phyloP scores from a whole-genome alignment of 2,329 filamentous ascomycete genomes.

The Xylaria sp. region DNA sequence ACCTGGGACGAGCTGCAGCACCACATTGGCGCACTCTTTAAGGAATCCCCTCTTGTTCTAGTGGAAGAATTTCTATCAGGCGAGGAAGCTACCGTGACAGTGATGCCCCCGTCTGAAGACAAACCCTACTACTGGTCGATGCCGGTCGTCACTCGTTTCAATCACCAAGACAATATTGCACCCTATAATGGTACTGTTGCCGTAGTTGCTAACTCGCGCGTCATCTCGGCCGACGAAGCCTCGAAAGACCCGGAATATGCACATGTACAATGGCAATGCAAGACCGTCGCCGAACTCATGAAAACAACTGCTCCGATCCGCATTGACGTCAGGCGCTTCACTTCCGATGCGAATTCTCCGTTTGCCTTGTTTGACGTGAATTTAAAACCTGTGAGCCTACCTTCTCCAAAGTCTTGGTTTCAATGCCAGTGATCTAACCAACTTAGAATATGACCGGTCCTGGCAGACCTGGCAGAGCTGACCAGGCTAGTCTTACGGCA shows the following conservation, averaged over 20 bases:
- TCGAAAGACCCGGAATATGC: constrained; percentile 1
- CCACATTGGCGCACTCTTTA: constrained; percentile 52
- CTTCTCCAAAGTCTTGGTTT: too few relatives aligned
- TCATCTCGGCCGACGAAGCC: constrained; percentile 41
- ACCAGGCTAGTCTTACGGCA: constrained; percentile 7
- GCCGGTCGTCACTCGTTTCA: constrained; percentile 59
- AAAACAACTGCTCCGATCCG: constrained; percentile 4
- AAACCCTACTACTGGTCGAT: constrained; percentile 55
- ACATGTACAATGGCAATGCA: constrained; percentile 2
- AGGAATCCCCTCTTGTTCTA: constrained; percentile 55
- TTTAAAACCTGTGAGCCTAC: not conserved
- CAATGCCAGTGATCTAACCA: not conserved
- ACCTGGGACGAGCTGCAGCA: constrained; percentile 46
- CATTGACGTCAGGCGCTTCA: constrained; percentile 6
- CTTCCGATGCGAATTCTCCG: not conserved
- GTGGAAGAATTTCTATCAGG: constrained; percentile 61
- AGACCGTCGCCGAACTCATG: not conserved
- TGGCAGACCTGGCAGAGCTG: constrained; percentile 5
- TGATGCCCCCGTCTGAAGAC: constrained; percentile 59
- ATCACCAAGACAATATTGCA: constrained; percentile 59
- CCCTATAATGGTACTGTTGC: constrained; percentile 62
- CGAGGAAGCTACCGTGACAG: constrained; percentile 62
- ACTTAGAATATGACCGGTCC: constrained; percentile 10
- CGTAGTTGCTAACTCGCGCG: constrained; percentile 59
- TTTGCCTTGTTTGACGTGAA: constrained; percentile 16